Base-by-base conservation (phyloP, 2,329 filamentous ascomycete species). In the Curvularia lunata region DNA sequence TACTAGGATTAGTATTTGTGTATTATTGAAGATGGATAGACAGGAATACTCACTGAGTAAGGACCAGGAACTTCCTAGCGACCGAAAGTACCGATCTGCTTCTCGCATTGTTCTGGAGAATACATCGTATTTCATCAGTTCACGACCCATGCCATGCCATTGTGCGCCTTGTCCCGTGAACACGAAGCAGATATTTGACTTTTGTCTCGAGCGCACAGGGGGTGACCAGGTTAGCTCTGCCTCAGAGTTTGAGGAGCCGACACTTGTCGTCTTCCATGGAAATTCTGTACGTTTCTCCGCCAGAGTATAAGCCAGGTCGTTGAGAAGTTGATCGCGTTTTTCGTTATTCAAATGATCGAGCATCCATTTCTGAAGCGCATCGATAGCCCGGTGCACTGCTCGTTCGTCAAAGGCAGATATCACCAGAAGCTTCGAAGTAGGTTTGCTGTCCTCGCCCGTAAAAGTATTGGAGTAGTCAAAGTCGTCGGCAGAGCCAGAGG, bases 121-220 rank as follows among this genome's bases (percentile, higher is more conserved):
- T 1, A 52, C 38, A 2, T 53, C 23, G 23, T 62, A 67, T 10
- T 16, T 25, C 32, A 66, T 45, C n/a, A 72, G 49, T 28, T 69
- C 62, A 3, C 52, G 43, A 9, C 68, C 71, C 71, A 74, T 74
- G 0, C 54, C 54, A 40, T 43, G 10, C 61, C 64, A 75, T 38
- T 73, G 69, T 2, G 72, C 72, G 9, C 73, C 72, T 58, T 75
- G 72, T 1, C 73, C 73, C 1, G 69, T 75, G 60, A 73, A 75
- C 1, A 73, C 63, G 27, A 61, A 64, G 38, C 61, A 56, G 1
- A 61, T 1, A 0, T 46, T 38, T 3, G 25, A 10, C 1, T 48
- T 21, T 5, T 40, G 53, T 32, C 48, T 54, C 5, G 27, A 10
- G 32, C 54, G 47, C 7, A 30, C 23, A 10, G 60, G 60, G 13